Evolutionary conservation across 768 basidiomycete species (phyloP).

Genomic region (Phaeotremella fagi): DNA sequence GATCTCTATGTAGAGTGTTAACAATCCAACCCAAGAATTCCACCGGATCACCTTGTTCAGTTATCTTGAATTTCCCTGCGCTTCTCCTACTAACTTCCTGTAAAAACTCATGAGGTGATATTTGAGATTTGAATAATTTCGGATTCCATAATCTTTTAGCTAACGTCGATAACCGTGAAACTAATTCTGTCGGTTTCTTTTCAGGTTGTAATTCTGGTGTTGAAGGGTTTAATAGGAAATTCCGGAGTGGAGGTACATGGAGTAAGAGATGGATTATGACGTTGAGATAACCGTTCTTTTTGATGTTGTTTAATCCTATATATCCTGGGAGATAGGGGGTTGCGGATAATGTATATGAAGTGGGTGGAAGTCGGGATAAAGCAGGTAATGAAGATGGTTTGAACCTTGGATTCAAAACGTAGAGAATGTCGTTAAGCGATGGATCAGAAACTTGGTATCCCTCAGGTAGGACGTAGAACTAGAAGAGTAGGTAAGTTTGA

Average conservation of each 20-base stretch:
- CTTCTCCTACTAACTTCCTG: constrained; percentile 92
- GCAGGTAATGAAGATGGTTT: constrained; percentile 58
- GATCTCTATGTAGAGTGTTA: constrained; percentile 84
- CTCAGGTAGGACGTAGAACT: constrained; percentile 97
- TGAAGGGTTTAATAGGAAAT: constrained; percentile 58
- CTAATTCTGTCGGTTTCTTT: constrained; percentile 60
- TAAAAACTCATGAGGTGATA: constrained; percentile 96
- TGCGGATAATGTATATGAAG: constrained; percentile 76
- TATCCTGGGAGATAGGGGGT: constrained; percentile 86
- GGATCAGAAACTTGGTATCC: constrained; percentile 95
- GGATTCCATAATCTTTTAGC: constrained; percentile 97
- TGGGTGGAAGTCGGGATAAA: constrained; percentile 46
- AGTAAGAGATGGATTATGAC: constrained; percentile 90
- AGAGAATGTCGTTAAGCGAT: constrained; percentile 89
- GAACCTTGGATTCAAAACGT: constrained; percentile 84
- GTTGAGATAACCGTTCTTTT: constrained; percentile 94
- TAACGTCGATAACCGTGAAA: constrained; percentile 78
- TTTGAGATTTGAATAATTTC: constrained; percentile 91
- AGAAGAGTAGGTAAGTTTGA: not conserved
- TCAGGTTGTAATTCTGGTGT: constrained; percentile 39
- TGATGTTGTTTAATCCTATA: constrained; percentile 96
- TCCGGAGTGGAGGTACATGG: constrained; percentile 82
- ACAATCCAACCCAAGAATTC: constrained; percentile 95
- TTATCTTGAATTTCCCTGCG: constrained; percentile 82
- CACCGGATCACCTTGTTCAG: constrained; percentile 90